phyloP scores from a whole-genome alignment of 2,329 filamentous ascomycete genomes.

The Clarireedia monteithiana region DNA sequence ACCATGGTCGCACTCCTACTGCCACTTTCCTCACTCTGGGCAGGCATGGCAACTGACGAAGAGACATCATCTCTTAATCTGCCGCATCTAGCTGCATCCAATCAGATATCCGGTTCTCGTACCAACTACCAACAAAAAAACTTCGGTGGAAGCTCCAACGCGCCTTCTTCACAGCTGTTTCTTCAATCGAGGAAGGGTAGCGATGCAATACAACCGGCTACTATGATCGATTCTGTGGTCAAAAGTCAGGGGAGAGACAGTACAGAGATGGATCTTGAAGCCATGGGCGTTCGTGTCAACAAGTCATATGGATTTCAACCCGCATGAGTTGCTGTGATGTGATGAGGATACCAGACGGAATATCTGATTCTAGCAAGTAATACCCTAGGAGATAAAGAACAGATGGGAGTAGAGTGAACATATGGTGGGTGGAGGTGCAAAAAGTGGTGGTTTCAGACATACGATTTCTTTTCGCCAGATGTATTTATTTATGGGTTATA shows the following conservation, averaged over 20 bases:
- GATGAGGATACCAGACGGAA: neutral
- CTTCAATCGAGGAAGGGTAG: slow-evolving; percentile 14
- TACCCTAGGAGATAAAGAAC: too few relatives aligned
- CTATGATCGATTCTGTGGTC: slow-evolving; percentile 12
- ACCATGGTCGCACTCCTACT: slow-evolving; percentile 55
- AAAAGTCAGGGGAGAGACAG: slow-evolving; percentile 17
- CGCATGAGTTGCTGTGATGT: neutral
- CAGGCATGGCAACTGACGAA: slow-evolving; percentile 29
- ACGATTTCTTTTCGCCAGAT: neutral
- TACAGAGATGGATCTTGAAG: slow-evolving; percentile 23
- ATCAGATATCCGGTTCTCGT: neutral
- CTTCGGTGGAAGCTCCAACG: slow-evolving; percentile 10
- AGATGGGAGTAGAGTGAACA: neutral
- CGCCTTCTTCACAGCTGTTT: slow-evolving; percentile 1
- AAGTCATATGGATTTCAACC: slow-evolving; percentile 19
- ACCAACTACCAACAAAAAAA: slow-evolving; percentile 8
- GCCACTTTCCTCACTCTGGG: slow-evolving; percentile 61
- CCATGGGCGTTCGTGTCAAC: slow-evolving; percentile 23
- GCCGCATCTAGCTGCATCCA: slow-evolving; percentile 3
- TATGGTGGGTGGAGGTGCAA: neutral
- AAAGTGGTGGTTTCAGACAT: neutral
- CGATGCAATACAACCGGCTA: slow-evolving; percentile 7
- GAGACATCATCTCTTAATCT: slow-evolving; percentile 16
- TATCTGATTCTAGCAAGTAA: too few relatives aligned
- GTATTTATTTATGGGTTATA: neutral